Percentiles rank a stretch among this genome's conserved stretches.
Evolutionary conservation across 805 yeast genomes (phyloP).

Genomic region (Starmerella stigmatis): DNA sequence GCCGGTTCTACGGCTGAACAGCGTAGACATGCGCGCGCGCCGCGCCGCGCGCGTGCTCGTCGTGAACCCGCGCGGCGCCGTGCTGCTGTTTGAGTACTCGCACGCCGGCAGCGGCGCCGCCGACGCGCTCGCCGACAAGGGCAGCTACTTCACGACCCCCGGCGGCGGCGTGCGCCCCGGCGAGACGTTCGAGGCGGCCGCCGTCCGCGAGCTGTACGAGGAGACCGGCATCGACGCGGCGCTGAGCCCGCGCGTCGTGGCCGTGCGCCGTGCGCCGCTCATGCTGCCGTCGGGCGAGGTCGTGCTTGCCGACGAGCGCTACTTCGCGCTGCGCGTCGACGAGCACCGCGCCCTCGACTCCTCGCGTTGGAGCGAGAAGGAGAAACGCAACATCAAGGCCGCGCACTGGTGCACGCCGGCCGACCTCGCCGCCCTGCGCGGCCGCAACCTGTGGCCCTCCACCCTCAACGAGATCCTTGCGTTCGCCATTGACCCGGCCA

Average conservation of each 20-base stretch:
- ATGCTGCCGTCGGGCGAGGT: slow-evolving; percentile 14
- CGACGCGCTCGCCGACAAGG: slow-evolving; percentile 17
- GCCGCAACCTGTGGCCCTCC: slow-evolving; percentile 19
- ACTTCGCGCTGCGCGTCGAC: slow-evolving; percentile 12
- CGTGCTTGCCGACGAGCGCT: slow-evolving; percentile 19
- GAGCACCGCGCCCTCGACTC: slow-evolving; percentile 7
- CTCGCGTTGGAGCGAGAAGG: slow-evolving; percentile 16
- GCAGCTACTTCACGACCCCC: slow-evolving; percentile 20
- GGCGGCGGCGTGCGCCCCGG: slow-evolving; percentile 15
- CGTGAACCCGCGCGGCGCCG: slow-evolving; percentile 7
- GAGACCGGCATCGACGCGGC: slow-evolving; percentile 19
- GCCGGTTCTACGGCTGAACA: neutral
- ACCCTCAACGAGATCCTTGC: slow-evolving; percentile 14
- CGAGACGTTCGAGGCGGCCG: slow-evolving; percentile 18
- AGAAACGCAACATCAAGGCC: slow-evolving; percentile 10
- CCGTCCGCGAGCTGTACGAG: slow-evolving; percentile 20
- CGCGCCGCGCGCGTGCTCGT: slow-evolving; percentile 21
- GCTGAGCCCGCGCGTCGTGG: slow-evolving; percentile 9
- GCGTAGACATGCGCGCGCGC: slow-evolving; percentile 5
- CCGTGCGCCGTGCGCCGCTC: slow-evolving; percentile 20
- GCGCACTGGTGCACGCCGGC: slow-evolving; percentile 14
- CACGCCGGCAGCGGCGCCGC: slow-evolving; percentile 1
- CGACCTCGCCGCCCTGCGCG: slow-evolving; percentile 9
- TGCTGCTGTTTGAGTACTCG: slow-evolving; percentile 19
- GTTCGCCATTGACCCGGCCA: neutral